Evolutionary conservation across 176 grass and related monocot species (phyloP).

Genomic region (Aegilops bicornis): DNA sequence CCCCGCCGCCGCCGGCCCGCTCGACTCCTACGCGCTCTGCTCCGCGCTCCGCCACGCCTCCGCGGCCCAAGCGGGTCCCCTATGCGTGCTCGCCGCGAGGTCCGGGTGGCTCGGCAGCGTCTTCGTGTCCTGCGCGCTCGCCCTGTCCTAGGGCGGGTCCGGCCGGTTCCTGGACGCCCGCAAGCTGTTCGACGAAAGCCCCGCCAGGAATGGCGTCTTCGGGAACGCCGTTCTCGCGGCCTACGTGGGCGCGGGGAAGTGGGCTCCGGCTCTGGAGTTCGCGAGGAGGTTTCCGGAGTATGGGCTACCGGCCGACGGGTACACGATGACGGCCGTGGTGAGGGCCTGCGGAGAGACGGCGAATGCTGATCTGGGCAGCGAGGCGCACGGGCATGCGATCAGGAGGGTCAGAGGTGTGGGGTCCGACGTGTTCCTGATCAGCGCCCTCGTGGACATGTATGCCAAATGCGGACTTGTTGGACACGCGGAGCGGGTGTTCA

Average conservation of each 20-base stretch:
- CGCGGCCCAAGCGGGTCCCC: background rate
- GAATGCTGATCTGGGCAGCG: constrained; percentile 1
- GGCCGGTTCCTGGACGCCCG: constrained; percentile 34
- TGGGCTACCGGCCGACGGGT: constrained; percentile 18
- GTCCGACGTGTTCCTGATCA: constrained; percentile 37
- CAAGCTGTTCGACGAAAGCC: constrained; percentile 62
- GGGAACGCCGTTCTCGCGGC: constrained; percentile 50
- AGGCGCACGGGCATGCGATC: constrained; percentile 43
- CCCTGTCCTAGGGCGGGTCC: constrained; percentile 41
- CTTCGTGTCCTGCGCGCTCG: constrained; percentile 61
- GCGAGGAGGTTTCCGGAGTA: constrained; percentile 33
- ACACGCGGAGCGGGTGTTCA: constrained; percentile 38
- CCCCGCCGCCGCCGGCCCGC: constrained; percentile 21
- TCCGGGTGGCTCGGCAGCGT: constrained; percentile 58
- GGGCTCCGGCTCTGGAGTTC: constrained; percentile 28
- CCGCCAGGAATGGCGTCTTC: constrained; percentile 47
- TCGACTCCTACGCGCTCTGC: constrained; percentile 69
- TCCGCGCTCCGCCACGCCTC: constrained; percentile 40
- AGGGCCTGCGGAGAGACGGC: constrained; percentile 48
- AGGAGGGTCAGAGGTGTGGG: constrained; percentile 27
- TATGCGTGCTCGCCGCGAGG: constrained; percentile 41
- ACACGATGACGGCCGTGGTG: constrained; percentile 49
- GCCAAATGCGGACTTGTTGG: constrained; percentile 54
- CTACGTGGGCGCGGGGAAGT: constrained; percentile 36
- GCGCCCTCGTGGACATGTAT: constrained; percentile 60